phyloP scores from a whole-genome alignment of 495 filamentous ascomycete species.

The Penicillium psychrofluorescens region DNA sequence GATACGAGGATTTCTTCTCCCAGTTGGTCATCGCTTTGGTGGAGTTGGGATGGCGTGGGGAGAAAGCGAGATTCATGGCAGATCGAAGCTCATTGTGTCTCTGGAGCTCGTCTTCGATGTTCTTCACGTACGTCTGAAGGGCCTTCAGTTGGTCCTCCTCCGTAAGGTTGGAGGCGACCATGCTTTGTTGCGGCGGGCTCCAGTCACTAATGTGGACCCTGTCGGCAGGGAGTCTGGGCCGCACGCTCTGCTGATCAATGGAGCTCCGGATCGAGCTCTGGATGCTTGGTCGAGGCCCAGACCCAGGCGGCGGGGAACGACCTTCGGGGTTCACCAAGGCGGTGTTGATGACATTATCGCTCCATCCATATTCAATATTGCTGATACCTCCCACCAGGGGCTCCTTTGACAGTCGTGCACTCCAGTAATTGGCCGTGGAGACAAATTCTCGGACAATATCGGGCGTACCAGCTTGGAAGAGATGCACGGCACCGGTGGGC shows the following conservation, averaged over 20 bases:
- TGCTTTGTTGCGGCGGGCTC: conserved; percentile 85
- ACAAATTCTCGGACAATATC: conserved; percentile 96
- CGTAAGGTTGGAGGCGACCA: conserved; percentile 68
- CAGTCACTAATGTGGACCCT: conserved; percentile 81
- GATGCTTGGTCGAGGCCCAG: conserved; percentile 51
- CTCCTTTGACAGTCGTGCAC: conserved; percentile 84
- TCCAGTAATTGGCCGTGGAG: conserved; percentile 95
- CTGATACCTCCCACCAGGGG: conserved; percentile 86
- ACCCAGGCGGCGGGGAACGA: conserved; percentile 32
- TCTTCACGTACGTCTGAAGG: conserved; percentile 70
- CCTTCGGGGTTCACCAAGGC: conserved; percentile 51
- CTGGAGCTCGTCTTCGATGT: conserved; percentile 77
- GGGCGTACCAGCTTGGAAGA: conserved; percentile 93
- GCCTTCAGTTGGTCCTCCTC: conserved; percentile 77
- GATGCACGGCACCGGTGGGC: conserved; percentile 87
- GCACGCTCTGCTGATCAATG: conserved; percentile 56
- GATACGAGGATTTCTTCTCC: conserved; percentile 88
- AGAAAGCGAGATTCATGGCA: conserved; percentile 84
- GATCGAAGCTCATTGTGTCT: conserved; percentile 79
- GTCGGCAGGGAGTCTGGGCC: conserved; percentile 75
- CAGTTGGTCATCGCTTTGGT: conserved; percentile 86
- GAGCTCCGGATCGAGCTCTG: conserved; percentile 68
- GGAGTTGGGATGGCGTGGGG: conserved; percentile 75
- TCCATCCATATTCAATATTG: conserved; percentile 98
- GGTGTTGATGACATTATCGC: conserved; percentile 76